phyloP scores from a whole-genome alignment of 1,139 yeast species.

The Debaryomyces udenii region DNA sequence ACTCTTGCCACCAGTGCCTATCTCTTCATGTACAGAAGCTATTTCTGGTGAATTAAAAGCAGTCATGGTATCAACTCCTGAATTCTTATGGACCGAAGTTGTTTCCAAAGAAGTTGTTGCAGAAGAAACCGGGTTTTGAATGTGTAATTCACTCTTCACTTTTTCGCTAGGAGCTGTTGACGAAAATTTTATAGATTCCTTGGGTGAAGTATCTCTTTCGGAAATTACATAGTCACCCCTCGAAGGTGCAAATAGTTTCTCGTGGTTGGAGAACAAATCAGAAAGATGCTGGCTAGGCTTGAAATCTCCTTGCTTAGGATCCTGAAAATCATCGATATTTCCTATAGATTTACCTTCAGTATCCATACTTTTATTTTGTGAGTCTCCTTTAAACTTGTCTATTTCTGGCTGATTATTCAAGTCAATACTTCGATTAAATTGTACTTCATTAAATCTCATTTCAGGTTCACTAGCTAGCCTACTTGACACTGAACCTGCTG shows the following conservation, averaged over 20 bases:
- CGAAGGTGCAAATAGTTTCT: slow-evolving; percentile 30
- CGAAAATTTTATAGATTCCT: slow-evolving; percentile 15
- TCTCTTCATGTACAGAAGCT: slow-evolving; percentile 1
- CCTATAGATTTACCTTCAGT: not conserved
- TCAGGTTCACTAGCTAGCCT: slow-evolving; percentile 14
- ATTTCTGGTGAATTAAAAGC: not conserved
- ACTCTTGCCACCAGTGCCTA: not conserved
- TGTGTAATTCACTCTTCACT: slow-evolving; percentile 20
- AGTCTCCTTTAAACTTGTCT: not conserved
- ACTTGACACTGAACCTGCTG: slow-evolving; percentile 30
- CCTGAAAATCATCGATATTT: slow-evolving; percentile 5
- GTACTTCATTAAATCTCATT: slow-evolving; percentile 35
- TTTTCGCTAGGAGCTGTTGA: slow-evolving; percentile 19
- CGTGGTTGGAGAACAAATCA: slow-evolving; percentile 39
- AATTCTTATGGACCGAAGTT: slow-evolving; percentile 23
- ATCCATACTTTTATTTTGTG: no score
- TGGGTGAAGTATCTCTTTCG: slow-evolving; percentile 12
- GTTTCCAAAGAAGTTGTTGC: slow-evolving; percentile 31
- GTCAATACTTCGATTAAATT: slow-evolving; percentile 21
- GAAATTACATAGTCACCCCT: slow-evolving; percentile 13
- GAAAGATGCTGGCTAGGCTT: slow-evolving; percentile 24
- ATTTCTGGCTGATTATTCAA: not conserved
- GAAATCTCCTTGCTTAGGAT: not conserved
- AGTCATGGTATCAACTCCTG: slow-evolving; percentile 5
- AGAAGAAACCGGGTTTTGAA: slow-evolving; percentile 24